Conservation (phyloP, 345 rosid species). For the Rhodamnia rubescens region DNA sequence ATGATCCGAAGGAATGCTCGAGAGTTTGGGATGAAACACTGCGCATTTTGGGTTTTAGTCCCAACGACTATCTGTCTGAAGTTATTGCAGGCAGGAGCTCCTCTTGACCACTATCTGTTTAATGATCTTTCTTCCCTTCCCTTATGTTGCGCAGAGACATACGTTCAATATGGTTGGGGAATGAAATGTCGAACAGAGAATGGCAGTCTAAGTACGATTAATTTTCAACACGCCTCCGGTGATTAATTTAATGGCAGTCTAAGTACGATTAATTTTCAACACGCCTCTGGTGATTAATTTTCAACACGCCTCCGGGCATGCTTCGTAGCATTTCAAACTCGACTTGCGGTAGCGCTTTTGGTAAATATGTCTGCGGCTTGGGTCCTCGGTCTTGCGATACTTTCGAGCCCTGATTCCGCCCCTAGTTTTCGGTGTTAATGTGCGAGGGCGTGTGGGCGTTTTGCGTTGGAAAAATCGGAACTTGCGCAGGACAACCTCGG, state of each 20-base stretch:
- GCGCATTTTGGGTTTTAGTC: background rate
- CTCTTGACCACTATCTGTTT: background rate
- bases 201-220: background rate
- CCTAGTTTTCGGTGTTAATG: background rate
- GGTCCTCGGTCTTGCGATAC: background rate
- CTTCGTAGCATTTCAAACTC: background rate
- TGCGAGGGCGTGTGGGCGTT: background rate
- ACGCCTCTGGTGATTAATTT: background rate
- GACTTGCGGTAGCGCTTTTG: background rate
- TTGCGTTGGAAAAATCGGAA: background rate
- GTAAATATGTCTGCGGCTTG: background rate
- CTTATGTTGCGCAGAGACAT: background rate
- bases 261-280: background rate
- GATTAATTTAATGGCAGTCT: background rate
- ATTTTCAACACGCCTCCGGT: background rate
- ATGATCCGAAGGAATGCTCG: background rate
- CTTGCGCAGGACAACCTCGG: background rate
- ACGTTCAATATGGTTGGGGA: background rate
- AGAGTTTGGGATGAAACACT: background rate
- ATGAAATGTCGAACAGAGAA: background rate
- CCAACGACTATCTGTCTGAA: background rate
- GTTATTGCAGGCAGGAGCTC: background rate
- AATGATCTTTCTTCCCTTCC: background rate
- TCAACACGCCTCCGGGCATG: background rate
- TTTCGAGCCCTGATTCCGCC: background rate